phyloP scores from a whole-genome alignment of 306 rosid genomes.

The Urtica urens region DNA sequence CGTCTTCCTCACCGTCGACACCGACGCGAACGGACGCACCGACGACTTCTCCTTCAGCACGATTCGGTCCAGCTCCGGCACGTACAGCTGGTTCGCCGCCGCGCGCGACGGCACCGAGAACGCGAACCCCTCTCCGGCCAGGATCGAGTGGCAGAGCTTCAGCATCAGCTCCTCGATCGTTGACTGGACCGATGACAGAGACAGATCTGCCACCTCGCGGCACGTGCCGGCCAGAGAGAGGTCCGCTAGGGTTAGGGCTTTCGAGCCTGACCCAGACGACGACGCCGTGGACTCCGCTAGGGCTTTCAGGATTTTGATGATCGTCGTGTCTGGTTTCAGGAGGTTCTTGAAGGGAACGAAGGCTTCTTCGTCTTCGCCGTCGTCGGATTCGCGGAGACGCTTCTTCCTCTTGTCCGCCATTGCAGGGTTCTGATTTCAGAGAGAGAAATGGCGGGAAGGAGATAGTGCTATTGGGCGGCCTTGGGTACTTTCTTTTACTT shows the following conservation, averaged over 20 bases:
- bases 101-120: slow-evolving; percentile 85
- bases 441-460: slow-evolving; percentile 10
- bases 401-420: slow-evolving; percentile 41
- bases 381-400: slow-evolving; percentile 42
- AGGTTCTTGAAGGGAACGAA: slow-evolving; percentile 31
- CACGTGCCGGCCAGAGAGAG: slow-evolving; percentile 53
- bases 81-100: slow-evolving; percentile 69
- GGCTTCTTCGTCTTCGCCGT: slow-evolving; percentile 13
- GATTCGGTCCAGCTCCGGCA: slow-evolving; percentile 78
- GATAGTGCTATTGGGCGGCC: no score
- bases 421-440: background rate
- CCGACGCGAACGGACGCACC: slow-evolving; percentile 59
- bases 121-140: slow-evolving; percentile 66
- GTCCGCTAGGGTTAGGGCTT: slow-evolving; percentile 67
- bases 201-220: slow-evolving; percentile 70
- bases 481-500: background rate
- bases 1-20: slow-evolving; percentile 70
- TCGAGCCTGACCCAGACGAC: slow-evolving; percentile 28
- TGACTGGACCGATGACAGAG: slow-evolving; percentile 56
- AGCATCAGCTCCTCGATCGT: slow-evolving; percentile 49
- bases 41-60: slow-evolving; percentile 65
- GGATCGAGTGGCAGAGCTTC: slow-evolving; percentile 49
- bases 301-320: slow-evolving; percentile 23
- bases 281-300: slow-evolving; percentile 17
- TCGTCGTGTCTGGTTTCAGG: slow-evolving; percentile 29